Conservation (phyloP, 139 green algal genomes). For the Chlamydomonas sphaeroides region DNA sequence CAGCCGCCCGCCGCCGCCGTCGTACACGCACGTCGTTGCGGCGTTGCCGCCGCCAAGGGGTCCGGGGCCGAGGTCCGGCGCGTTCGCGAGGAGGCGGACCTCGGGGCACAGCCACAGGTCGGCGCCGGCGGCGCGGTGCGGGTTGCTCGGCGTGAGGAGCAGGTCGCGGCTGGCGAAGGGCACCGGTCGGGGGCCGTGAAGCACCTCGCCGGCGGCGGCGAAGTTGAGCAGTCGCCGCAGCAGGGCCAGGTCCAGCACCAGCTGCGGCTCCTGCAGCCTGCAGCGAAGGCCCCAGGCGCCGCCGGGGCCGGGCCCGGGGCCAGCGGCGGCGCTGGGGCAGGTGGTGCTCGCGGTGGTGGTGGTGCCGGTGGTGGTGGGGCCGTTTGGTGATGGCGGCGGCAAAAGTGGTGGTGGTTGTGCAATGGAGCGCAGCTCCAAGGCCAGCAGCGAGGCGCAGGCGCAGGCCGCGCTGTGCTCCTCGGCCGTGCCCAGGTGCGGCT, state of each 20-base stretch:
- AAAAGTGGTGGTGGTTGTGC: neutral
- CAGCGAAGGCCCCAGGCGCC: conserved; percentile 52
- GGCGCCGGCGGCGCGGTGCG: neutral
- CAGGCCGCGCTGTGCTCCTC: no score
- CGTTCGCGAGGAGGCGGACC: conserved; percentile 84
- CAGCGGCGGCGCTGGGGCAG: no score
- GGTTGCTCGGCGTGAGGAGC: neutral
- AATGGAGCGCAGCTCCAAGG: conserved; percentile 50
- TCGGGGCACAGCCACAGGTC: conserved; percentile 88
- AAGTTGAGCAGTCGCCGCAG: conserved; percentile 82
- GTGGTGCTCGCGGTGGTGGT: neutral
- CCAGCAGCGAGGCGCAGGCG: conserved; percentile 51
- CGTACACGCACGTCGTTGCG: conserved; percentile 55
- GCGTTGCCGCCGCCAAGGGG: neutral
- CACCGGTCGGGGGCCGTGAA: conserved; percentile 32
- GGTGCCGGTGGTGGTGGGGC: neutral
- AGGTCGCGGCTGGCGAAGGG: neutral
- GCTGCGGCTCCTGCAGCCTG: conserved; percentile 81
- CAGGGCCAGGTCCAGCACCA: conserved; percentile 88
- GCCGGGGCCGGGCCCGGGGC: neutral
- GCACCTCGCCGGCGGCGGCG: conserved; percentile 59
- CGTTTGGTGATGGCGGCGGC: neutral
- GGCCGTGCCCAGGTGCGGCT: no score
- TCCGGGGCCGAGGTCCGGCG: no score
- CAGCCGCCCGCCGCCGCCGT: conserved; percentile 73